A percentile compares a stretch with the other conserved stretches of the same genome.
Conservation (phyloP, 2,329 filamentous ascomycete genomes). For the Aspergillus neoniger region DNA sequence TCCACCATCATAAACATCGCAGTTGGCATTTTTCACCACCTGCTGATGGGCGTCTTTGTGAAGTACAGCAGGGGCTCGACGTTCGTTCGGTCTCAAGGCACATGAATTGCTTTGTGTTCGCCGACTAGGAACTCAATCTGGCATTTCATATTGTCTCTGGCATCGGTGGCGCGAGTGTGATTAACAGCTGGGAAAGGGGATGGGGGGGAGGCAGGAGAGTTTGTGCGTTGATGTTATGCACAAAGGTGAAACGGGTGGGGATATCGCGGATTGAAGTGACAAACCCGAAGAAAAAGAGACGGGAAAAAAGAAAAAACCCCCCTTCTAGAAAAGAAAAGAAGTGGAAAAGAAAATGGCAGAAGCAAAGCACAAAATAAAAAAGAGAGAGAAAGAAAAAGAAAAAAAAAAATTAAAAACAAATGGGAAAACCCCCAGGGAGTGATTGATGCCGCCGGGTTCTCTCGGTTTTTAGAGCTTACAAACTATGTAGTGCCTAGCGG, state of each 20-base stretch:
- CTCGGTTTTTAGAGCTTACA: not conserved
- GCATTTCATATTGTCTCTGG: not conserved
- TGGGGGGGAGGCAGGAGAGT: not conserved
- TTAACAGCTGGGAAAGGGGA: not conserved
- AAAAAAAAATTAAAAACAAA: conserved; percentile 8
- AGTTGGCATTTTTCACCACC: too few species aligned
- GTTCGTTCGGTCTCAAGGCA: not conserved
- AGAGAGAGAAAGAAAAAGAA: conserved; percentile 3
- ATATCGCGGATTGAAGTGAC: too few species aligned
- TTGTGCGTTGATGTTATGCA: not conserved
- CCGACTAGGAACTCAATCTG: not conserved
- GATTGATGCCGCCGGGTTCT: conserved; percentile 8
- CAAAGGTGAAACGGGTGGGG: not conserved
- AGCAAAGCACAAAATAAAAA: conserved; percentile 9
- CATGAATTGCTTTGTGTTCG: not conserved
- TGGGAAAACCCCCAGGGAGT: conserved; percentile 7
- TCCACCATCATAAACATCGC: not conserved
- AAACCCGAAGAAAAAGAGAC: not conserved
- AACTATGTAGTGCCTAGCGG: not conserved
- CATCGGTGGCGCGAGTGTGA: not conserved
- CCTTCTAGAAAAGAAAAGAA: not conserved
- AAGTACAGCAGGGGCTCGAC: not conserved
- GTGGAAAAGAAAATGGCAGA: conserved; percentile 13
- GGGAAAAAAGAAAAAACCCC: not conserved
- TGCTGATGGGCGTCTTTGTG: not conserved